Evolutionary conservation across 805 yeast genomes (phyloP), one percentile per base, ranked within the genome.

Genomic region (Nakazawaea wyomingensis): DNA sequence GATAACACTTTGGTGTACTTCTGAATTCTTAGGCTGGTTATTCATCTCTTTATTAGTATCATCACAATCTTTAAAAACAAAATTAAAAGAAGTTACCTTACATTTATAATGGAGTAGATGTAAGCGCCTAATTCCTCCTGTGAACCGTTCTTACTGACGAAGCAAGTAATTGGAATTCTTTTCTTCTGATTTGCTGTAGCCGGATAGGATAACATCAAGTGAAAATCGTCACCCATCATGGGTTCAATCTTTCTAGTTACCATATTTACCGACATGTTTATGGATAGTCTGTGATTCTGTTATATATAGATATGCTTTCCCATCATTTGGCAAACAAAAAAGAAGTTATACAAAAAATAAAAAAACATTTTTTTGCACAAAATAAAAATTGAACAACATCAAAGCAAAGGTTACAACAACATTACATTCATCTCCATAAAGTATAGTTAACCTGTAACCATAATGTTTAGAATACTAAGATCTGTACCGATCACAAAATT

Each of bases 1-100:
- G 22, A 74, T 54, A 17, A 72, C 54, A 0, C 77, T 68, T 47
- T 71, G 74, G 41, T 63, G 64, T 3, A 68, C 60, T 21, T 65
- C 54, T 14, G 41, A 18, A 24, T 39, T 33, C 31, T 47, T 31
- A 37, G 46, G 31, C 48, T 46, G n/a, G n/a, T n/a, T n/a, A n/a
- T n/a, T n/a, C n/a, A n/a, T n/a, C n/a, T n/a, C n/a, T n/a, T n/a
- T n/a, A n/a, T n/a, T n/a, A n/a, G n/a, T n/a, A n/a, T n/a, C n/a
- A n/a, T n/a, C n/a, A n/a, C n/a, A n/a, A n/a, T n/a, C n/a, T n/a
- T n/a, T n/a, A n/a, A n/a, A n/a, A n/a, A n/a, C n/a, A n/a, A n/a
- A n/a, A n/a, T n/a, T n/a, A n/a, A n/a, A n/a, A n/a, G n/a, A 24
- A 24, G 11, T 11, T 3, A 37, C 48, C 68, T 46, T 29, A 56